Evolutionary conservation across 2,329 filamentous ascomycete genomes (phyloP).

Genomic region (Hymenotorrendiella dingleyae): DNA sequence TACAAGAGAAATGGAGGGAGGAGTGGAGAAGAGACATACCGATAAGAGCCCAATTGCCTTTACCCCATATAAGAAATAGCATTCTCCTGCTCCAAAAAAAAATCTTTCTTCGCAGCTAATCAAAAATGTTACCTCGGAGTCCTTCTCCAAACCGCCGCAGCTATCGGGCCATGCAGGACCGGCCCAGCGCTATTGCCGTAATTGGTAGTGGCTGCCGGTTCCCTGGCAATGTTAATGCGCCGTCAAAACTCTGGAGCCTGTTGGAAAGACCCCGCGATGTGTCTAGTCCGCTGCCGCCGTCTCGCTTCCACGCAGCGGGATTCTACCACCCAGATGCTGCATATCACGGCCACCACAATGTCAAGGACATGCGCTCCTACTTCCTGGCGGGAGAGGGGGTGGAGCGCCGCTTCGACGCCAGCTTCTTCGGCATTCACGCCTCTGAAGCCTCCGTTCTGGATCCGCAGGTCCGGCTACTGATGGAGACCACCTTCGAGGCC

Average conservation of each 20-base stretch:
- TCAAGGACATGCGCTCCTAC: not conserved
- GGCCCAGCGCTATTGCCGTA: no score
- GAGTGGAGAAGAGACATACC: no score
- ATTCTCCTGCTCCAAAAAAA: no score
- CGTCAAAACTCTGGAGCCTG: slow-evolving; percentile 32
- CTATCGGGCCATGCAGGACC: no score
- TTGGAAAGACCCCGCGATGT: not conserved
- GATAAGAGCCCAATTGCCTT: no score
- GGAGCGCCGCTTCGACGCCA: not conserved
- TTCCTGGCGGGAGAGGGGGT: not conserved
- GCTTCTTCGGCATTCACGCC: not conserved
- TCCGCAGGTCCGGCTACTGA: not conserved
- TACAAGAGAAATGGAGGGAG: no score
- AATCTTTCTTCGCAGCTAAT: no score
- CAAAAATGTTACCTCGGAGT: no score
- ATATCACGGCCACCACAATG: not conserved
- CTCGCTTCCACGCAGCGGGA: not conserved
- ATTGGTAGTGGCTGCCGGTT: slow-evolving; percentile 2
- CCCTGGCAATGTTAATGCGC: slow-evolving; percentile 30
- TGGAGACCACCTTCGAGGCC: not conserved
- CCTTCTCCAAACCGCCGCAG: no score
- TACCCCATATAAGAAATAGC: no score
- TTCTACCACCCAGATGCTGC: not conserved
- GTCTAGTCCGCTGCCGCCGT: not conserved
- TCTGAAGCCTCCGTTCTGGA: not conserved